These are phyloP conservation scores for Lojkania enalia DNA, from an alignment of 2,329 filamentous ascomycete species.

Conservation along the genomic window DNA sequence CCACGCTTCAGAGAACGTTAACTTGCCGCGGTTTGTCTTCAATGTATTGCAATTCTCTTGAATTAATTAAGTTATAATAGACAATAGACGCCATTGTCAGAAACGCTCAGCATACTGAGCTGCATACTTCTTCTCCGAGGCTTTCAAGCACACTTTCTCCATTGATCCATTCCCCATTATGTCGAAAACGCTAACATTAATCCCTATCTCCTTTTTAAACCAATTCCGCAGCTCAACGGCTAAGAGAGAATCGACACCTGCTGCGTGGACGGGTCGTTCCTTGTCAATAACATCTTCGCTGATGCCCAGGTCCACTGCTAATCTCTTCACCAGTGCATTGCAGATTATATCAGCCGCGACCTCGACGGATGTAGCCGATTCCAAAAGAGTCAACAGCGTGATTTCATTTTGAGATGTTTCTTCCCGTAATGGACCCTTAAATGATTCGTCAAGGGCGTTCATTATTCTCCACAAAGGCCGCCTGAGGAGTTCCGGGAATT, in stretches of 20 bases:
- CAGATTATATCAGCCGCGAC: conserved; percentile 6
- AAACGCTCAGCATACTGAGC: too few species aligned
- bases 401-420: neutral
- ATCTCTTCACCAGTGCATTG: conserved; percentile 15
- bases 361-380: too few species aligned
- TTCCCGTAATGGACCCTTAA: neutral
- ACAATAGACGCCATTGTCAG: too few species aligned
- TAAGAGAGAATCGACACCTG: conserved; percentile 29
- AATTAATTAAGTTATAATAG: too few species aligned
- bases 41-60: too few species aligned
- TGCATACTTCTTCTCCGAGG: too few species aligned
- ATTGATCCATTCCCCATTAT: too few species aligned
- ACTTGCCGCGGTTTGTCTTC: too few species aligned
- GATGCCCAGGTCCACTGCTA: conserved; percentile 20
- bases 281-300: conserved; percentile 20
- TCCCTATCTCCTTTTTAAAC: conserved; percentile 20
- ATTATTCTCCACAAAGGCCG: too few species aligned
- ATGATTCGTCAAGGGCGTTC: neutral
- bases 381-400: too few species aligned
- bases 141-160: too few species aligned
- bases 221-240: conserved; percentile 32
- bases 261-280: conserved; percentile 10
- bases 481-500: neutral
- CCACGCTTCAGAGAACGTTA: too few species aligned
- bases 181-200: conserved; percentile 23